Evolutionary conservation across 2,329 filamentous ascomycete genomes (phyloP).

Genomic region (Aspergillus pseudoviridinutans): DNA sequence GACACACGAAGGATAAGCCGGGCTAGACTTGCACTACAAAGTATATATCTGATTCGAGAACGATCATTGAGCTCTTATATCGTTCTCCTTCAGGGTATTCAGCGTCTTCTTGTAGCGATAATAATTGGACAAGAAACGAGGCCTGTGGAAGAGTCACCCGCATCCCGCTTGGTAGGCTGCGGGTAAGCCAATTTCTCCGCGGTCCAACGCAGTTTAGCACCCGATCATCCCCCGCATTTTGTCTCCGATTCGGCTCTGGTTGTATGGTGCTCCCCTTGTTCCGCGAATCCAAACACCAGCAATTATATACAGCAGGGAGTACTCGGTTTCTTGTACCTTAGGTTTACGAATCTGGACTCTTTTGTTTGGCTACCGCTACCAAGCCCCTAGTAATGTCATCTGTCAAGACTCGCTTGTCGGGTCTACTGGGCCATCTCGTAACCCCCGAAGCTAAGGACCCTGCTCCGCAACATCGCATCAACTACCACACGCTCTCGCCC

Average conservation of each 20-base stretch:
- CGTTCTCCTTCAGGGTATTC: background rate
- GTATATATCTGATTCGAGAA: background rate
- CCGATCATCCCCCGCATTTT: slow-evolving; percentile 10
- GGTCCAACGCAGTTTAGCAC: slow-evolving; percentile 3
- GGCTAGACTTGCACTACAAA: background rate
- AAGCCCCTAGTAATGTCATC: slow-evolving; percentile 20
- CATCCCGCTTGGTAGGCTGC: background rate
- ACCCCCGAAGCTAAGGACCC: slow-evolving; percentile 19
- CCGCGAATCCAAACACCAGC: background rate
- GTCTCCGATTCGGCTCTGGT: background rate
- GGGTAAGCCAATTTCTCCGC: slow-evolving; percentile 5
- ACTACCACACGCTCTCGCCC: slow-evolving; percentile 65
- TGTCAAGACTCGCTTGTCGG: slow-evolving; percentile 24
- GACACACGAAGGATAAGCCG: background rate
- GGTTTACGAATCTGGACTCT: background rate
- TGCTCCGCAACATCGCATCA: slow-evolving; percentile 30
- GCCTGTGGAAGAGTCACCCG: background rate
- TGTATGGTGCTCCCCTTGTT: background rate
- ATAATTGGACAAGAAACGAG: background rate
- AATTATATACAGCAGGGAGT: background rate
- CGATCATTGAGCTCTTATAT: background rate
- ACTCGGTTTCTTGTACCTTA: background rate
- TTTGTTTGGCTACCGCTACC: background rate
- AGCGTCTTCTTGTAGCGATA: background rate
- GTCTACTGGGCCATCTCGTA: slow-evolving; percentile 27